Base-by-base conservation (phyloP, 805 yeast species). In the Candida ascalaphidarum region DNA sequence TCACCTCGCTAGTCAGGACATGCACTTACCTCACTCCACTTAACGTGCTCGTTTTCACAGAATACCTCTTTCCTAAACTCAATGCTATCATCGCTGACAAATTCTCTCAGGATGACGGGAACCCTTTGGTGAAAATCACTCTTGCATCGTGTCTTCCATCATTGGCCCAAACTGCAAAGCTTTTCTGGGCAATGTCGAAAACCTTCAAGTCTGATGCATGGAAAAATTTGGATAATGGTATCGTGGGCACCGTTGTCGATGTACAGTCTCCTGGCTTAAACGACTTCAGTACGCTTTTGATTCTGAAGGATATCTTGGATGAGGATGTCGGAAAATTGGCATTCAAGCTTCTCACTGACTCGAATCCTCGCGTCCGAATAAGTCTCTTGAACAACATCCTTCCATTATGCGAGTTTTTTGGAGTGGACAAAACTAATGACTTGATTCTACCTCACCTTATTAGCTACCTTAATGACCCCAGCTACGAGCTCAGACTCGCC, bases 381-480 rank as follows among this genome's bases (percentile, higher is more conserved):
- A 68, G 92, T 0, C 53, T 92, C 7, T 58, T 92, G 26, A 57
- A 67, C 23, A 74, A 82, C 35, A 78, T 88, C n/a, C 58, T 81
- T 6, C 82, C 86, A 0, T 51, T 92, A 3, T 84, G 96, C 41
- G 64, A 77, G 7, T 81, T 81, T 33, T 77, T 92, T 46, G 96
- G 96, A 0, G 75, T 79, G 31, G 94, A 84, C 30, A 82, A 77
- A 40, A 81, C 96, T 0, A 88, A 83, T 45, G 97, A 92, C 48
- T 63, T 92, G 22, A 76, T 92, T 14, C 55, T 92, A 26, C 86
- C 95, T 25, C 97, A 92, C 58, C 59, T 88, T 31, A 88, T 92
- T 24, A 88, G 97, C 0, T 92, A 86, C 45, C 56, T 92, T 37
- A 92, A 92, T 50, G 96, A 88, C 46, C 67, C 74, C 31, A 75